Conservation (phyloP, 2,329 filamentous ascomycete species). For the Exophiala spinifera region DNA sequence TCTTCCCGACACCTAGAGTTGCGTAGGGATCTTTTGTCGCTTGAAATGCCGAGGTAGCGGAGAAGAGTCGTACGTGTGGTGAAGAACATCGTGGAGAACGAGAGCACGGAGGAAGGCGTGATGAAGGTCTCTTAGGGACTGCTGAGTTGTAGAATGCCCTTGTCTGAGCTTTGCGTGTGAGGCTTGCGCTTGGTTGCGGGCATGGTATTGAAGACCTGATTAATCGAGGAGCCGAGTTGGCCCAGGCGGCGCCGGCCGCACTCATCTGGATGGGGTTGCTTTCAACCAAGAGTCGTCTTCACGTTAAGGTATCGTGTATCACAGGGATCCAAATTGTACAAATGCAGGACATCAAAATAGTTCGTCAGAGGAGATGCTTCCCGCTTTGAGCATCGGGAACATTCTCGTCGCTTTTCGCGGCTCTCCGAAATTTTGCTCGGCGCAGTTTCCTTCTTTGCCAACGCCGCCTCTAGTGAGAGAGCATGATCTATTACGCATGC, state of each 20-base stretch:
- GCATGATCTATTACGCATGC: constrained; percentile 1
- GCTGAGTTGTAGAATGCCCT: constrained; percentile 37
- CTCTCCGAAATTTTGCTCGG: constrained; percentile 11
- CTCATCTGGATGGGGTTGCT: constrained; percentile 34
- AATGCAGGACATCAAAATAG: no score
- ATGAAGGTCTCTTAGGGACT: constrained; percentile 29
- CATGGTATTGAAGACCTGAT: constrained; percentile 41
- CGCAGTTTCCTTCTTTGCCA: constrained; percentile 8
- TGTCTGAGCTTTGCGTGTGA: constrained; percentile 36
- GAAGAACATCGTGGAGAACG: background rate
- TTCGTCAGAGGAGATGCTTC: no score
- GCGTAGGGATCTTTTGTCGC: constrained; percentile 81
- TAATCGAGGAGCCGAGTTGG: constrained; percentile 41
- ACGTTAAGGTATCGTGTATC: background rate
- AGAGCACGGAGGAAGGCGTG: constrained; percentile 20
- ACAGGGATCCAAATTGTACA: background rate
- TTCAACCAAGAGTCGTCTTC: background rate
- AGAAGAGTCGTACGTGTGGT: constrained; percentile 34
- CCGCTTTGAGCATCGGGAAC: no score
- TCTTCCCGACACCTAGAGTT: constrained; percentile 77
- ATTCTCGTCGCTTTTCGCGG: no score
- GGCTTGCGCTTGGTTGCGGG: constrained; percentile 35
- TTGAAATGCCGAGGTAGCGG: constrained; percentile 55
- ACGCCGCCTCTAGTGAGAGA: background rate
- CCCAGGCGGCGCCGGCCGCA: constrained; percentile 39